These are phyloP conservation scores for Heliamphora exappendiculata DNA, from an alignment of 148 eudicot genomes.

Conservation along the genomic window DNA sequence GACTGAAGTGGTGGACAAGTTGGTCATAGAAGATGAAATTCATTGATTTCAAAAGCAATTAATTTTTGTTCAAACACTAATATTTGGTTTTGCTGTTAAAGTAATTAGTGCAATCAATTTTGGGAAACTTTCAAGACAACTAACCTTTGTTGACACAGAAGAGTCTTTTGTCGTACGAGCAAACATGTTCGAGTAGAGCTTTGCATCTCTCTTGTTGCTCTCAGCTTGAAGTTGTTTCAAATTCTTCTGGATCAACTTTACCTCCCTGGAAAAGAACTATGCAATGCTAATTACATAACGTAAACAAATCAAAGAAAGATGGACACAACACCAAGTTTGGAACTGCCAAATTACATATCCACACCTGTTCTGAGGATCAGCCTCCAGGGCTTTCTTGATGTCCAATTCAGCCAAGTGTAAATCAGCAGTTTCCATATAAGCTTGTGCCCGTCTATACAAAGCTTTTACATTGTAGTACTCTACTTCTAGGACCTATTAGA, in stretches of 20 bases:
- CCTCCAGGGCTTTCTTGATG: slow-evolving; percentile 57
- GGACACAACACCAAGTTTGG: neutral
- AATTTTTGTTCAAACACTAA: neutral
- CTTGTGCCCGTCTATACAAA: slow-evolving; percentile 56
- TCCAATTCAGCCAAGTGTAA: slow-evolving; percentile 51
- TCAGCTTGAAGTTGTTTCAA: slow-evolving; percentile 53
- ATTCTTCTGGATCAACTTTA: slow-evolving; percentile 40
- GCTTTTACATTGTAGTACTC: slow-evolving; percentile 59
- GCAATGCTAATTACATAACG: neutral
- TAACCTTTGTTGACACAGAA: slow-evolving; percentile 31
- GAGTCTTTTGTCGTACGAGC: slow-evolving; percentile 30
- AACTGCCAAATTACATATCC: neutral
- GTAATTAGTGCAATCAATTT: neutral
- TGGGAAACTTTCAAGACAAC: neutral
- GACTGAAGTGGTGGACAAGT: neutral
- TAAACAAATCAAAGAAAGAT: neutral
- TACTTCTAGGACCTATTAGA: slow-evolving; percentile 41
- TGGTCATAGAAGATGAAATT: neutral
- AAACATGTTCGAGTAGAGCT: slow-evolving; percentile 53
- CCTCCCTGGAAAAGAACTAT: slow-evolving; percentile 37
- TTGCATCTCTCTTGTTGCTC: slow-evolving; percentile 50
- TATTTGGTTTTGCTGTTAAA: neutral
- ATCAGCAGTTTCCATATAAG: slow-evolving; percentile 42
- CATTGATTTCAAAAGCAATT: slow-evolving; percentile 4
- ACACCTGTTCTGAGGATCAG: slow-evolving; percentile 57